Conservation (phyloP, 768 basidiomycete genomes). For the Pulveroboletus sp. region DNA sequence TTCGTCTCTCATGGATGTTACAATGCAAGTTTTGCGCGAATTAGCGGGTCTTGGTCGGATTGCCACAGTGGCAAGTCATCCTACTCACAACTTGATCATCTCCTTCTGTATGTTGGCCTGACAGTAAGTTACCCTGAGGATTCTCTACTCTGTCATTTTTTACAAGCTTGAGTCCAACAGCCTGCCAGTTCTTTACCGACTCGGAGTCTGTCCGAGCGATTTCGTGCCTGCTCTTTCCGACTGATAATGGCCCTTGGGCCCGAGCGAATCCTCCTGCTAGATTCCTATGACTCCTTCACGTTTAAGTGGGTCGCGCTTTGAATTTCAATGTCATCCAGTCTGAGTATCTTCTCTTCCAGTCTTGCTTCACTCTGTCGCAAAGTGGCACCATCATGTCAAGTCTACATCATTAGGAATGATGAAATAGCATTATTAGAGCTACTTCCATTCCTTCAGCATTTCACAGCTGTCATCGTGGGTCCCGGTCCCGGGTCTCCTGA, state of each 20-base stretch:
- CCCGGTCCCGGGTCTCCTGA: constrained; percentile 80
- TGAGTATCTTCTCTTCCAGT: constrained; percentile 33
- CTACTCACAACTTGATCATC: not conserved
- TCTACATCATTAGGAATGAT: constrained; percentile 76
- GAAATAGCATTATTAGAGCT: constrained; percentile 47
- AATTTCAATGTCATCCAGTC: not conserved
- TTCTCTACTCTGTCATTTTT: not conserved
- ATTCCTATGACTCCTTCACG: constrained; percentile 88
- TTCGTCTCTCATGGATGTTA: constrained; percentile 18
- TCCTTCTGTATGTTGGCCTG: not conserved
- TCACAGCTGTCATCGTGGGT: constrained; percentile 68
- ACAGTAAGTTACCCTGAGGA: no score
- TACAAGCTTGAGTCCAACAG: not conserved
- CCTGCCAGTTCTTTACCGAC: not conserved
- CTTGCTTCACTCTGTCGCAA: constrained; percentile 66
- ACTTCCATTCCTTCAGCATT: constrained; percentile 49
- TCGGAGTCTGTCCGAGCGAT: not conserved
- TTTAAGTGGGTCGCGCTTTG: constrained; percentile 57
- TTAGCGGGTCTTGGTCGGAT: not conserved
- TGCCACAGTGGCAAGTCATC: no score
- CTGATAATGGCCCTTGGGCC: constrained; percentile 23
- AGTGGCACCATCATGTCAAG: constrained; percentile 54
- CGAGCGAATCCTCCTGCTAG: constrained; percentile 64
- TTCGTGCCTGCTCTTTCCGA: not conserved
- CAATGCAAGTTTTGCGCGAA: not conserved